Evolutionary conservation across 495 filamentous ascomycete species (phyloP).

Genomic region (Podospora didyma): DNA sequence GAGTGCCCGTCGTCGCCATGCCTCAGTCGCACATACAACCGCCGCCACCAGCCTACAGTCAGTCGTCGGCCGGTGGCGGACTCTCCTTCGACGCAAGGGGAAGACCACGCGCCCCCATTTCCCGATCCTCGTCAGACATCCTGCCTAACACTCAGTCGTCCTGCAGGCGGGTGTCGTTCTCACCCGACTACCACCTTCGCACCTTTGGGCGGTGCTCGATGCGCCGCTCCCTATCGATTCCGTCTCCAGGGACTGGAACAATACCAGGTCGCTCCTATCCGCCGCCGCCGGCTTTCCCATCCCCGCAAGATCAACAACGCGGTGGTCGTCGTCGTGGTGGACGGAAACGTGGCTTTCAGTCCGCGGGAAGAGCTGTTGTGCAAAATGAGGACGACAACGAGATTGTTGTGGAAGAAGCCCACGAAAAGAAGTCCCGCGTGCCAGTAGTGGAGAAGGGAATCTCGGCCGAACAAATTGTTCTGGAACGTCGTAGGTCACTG

Average conservation of each 20-base stretch:
- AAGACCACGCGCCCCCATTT: not conserved
- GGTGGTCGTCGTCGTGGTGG: too few species aligned
- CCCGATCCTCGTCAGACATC: not conserved
- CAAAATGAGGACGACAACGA: too few species aligned
- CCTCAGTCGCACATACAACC: not conserved
- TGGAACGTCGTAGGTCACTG: too few species aligned
- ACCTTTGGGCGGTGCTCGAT: not conserved
- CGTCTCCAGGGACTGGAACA: not conserved
- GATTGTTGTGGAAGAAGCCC: too few species aligned
- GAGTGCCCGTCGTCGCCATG: not conserved
- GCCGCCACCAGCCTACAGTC: not conserved
- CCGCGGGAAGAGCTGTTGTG: too few species aligned
- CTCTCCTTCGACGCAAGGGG: not conserved
- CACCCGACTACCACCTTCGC: slow-evolving; percentile 6
- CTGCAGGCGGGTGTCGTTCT: slow-evolving; percentile 8
- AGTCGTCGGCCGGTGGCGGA: not conserved
- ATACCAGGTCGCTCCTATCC: not conserved
- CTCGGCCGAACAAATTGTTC: too few species aligned
- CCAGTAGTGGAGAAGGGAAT: too few species aligned
- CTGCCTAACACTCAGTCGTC: not conserved
- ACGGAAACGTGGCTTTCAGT: too few species aligned
- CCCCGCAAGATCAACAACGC: too few species aligned
- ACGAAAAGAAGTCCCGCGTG: too few species aligned
- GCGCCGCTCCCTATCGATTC: not conserved
- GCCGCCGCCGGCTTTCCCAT: too few species aligned